Evolutionary conservation across 2,329 filamentous ascomycete species (phyloP).

Genomic region (Pseudogymnoascus sp.): DNA sequence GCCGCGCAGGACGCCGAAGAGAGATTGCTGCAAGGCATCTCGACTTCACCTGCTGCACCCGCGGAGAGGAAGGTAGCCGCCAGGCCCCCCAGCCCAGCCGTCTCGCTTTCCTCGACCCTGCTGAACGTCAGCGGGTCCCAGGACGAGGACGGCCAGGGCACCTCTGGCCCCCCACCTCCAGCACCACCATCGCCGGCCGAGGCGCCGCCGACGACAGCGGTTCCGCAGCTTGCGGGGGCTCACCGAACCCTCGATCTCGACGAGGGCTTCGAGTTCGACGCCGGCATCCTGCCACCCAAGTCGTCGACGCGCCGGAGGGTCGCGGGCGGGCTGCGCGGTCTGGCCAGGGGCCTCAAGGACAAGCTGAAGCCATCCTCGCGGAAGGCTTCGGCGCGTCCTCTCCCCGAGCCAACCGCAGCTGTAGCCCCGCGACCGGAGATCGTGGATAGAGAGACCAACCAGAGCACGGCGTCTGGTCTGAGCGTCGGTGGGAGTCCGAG

Average conservation of each 20-base stretch:
- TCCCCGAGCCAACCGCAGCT: neutral
- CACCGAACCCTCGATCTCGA: conserved; percentile 3
- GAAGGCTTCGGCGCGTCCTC: neutral
- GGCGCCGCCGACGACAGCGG: neutral
- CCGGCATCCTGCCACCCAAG: neutral
- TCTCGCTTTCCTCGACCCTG: neutral
- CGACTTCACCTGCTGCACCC: neutral
- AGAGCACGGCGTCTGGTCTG: neutral
- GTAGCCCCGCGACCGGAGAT: neutral
- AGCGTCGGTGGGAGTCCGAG: neutral
- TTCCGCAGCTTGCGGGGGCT: neutral
- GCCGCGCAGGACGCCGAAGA: neutral
- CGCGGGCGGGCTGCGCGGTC: neutral
- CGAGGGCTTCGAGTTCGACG: neutral
- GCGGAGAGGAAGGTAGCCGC: neutral
- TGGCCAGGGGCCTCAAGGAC: neutral
- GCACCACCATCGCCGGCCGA: neutral
- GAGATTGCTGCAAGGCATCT: neutral
- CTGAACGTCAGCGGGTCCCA: neutral
- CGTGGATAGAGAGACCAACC: neutral
- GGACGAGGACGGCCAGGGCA: neutral
- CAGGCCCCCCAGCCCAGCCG: neutral
- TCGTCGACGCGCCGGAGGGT: neutral
- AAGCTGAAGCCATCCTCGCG: neutral
- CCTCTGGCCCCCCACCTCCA: neutral